Evolutionary conservation across 73 alveolate genomes (phyloP), one percentile per base, ranked within the genome.

Genomic region (Paramecium sonneborni): DNA sequence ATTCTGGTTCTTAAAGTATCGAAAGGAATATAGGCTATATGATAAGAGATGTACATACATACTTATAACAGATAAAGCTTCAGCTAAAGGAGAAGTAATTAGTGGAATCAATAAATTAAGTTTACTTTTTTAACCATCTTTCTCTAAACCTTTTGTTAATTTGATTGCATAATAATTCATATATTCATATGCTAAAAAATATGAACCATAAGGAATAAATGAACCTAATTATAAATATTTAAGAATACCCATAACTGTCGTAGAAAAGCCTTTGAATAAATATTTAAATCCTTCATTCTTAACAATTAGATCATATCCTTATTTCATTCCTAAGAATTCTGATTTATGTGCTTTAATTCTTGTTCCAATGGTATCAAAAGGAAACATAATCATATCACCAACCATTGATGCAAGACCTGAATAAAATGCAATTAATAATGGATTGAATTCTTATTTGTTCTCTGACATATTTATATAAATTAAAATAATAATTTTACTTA

Each of bases 341-440:
- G 41, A 8, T 20, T 84, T 70, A 48, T 88, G 89, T 5, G 94
- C 94, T 52, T 88, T 88, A 9, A 88, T 88, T 88, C 87, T 88
- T 11, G 94, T 88, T 18, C 85, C 87, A 30, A 88, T 72, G 37
- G 94, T 88, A 46, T 88, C 94, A 39, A 88, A 43, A 9, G 94
- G 94, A 72, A 56, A 88, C 94, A 88, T 88, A 4, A 69, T 20
- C 91, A 88, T 88, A 88, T 88, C 94, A 23, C 85, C 91, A 8
- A 67, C 70, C 94, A 76, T 24, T 21, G 85, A 88, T 5, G 91
- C 94, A 23, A 88, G 57, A 26, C 94, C 87, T 10, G 85, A 69
- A 46, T 41, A 88, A 34, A 72, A 76, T 1, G 94, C 94, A 28
- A 88, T 62, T 58, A 79, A 44, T 24, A 39, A 43, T 11, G 90